Percentiles rank a stretch among this genome's conserved stretches.
These are phyloP conservation scores for Trichoderma pleuroti DNA, from an alignment of 2,329 filamentous ascomycete genomes.

Conservation along the genomic window DNA sequence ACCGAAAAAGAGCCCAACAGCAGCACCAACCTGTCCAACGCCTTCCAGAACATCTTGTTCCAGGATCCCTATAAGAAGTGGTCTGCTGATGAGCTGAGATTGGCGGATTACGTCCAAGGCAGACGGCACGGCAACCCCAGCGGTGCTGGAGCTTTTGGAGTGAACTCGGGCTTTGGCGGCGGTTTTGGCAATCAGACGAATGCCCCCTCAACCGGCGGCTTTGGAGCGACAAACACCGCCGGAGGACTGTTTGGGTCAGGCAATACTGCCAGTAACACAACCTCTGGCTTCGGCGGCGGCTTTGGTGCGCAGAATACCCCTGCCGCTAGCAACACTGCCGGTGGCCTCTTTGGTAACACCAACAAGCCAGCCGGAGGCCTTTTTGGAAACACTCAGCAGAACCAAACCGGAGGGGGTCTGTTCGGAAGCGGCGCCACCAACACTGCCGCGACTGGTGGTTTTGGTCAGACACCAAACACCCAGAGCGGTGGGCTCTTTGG, in stretches of 20 bases:
- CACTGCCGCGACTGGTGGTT: constrained; percentile 33
- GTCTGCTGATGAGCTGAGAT: constrained; percentile 78
- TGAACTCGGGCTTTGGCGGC: constrained; percentile 49
- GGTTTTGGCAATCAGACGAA: constrained; percentile 42
- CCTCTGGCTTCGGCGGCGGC: constrained; percentile 33
- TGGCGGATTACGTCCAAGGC: constrained; percentile 86
- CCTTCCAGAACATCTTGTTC: constrained; percentile 77
- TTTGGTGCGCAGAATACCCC: constrained; percentile 32
- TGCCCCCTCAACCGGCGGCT: constrained; percentile 33
- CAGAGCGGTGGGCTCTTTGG: constrained; percentile 31
- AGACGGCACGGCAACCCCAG: constrained; percentile 78
- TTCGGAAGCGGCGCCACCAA: constrained; percentile 36
- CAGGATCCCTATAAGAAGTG: constrained; percentile 81
- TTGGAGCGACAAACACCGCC: constrained; percentile 21
- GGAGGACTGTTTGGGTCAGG: constrained; percentile 38
- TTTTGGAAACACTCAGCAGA: constrained; percentile 34
- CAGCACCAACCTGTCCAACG: constrained; percentile 46
- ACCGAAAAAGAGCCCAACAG: constrained; percentile 69
- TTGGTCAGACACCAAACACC: constrained; percentile 34
- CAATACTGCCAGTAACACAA: constrained; percentile 29
- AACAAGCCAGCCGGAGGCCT: constrained; percentile 34
- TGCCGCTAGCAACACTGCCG: constrained; percentile 28
- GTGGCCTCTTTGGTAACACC: constrained; percentile 26
- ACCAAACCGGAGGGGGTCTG: constrained; percentile 35
- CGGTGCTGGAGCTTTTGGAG: constrained; percentile 81